A percentile compares a stretch with the other conserved stretches of the same genome.
Conservation (phyloP, 2,329 filamentous ascomycete genomes). For the Corniculantispora saksenae region DNA sequence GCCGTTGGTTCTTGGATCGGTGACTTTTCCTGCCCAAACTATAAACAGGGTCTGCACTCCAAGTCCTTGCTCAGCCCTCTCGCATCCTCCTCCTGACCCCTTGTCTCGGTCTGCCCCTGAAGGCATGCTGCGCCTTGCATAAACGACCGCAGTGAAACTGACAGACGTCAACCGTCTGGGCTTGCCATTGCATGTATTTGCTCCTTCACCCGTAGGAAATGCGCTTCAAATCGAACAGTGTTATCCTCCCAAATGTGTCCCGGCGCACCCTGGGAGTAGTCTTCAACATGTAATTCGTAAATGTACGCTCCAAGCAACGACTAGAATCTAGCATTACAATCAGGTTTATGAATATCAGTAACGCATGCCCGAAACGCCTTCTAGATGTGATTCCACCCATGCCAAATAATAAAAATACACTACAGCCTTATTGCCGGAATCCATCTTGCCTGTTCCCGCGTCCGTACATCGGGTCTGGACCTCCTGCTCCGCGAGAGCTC, state of each 20-base stretch:
- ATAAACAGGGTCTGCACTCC: neutral
- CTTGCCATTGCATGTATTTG: neutral
- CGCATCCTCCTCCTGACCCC: neutral
- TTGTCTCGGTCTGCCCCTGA: neutral
- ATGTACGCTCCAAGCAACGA: no score
- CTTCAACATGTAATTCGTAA: no score
- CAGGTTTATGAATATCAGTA: neutral
- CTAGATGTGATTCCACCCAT: neutral
- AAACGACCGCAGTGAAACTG: neutral
- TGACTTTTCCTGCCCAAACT: neutral
- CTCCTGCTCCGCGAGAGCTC: neutral
- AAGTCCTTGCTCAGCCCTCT: neutral
- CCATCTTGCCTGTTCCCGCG: slow-evolving; percentile 8
- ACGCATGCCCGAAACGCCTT: neutral
- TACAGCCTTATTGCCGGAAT: neutral
- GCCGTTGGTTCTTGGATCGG: neutral
- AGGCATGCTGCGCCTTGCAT: neutral
- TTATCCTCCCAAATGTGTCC: no score
- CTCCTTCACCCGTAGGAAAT: no score
- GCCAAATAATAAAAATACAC: neutral
- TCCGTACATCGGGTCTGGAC: neutral
- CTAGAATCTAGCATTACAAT: no score
- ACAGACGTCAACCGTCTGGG: neutral
- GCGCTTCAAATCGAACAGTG: no score
- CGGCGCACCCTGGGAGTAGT: no score